Evolutionary conservation across 148 eudicot species (phyloP).

Genomic region (Polygonum maritimum): DNA sequence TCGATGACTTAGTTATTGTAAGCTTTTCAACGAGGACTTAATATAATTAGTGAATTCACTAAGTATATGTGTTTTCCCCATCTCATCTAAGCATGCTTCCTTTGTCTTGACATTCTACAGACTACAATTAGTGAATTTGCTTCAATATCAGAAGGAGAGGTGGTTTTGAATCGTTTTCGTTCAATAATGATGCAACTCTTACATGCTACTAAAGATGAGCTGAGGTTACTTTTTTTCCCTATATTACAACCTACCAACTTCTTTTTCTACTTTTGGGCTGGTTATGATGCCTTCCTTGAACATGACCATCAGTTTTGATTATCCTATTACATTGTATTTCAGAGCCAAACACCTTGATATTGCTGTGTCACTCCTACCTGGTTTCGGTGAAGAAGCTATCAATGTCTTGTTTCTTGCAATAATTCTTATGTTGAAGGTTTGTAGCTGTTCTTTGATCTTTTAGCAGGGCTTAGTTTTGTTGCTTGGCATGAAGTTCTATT

Average conservation of each 20-base stretch:
- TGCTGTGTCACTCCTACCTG: constrained; percentile 80
- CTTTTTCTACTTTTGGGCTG: constrained; percentile 7
- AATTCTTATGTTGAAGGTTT: constrained; percentile 68
- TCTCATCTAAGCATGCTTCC: neutral
- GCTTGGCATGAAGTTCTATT: neutral
- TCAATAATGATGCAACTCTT: constrained; percentile 51
- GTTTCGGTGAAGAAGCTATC: constrained; percentile 50
- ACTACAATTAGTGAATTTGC: constrained; percentile 64
- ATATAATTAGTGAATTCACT: too few relatives aligned
- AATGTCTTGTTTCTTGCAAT: constrained; percentile 46
- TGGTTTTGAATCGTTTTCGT: constrained; percentile 36
- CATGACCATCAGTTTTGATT: neutral
- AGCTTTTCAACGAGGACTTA: too few relatives aligned
- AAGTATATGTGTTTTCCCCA: neutral
- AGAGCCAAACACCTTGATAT: constrained; percentile 75
- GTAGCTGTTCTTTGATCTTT: neutral
- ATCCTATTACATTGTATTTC: constrained; percentile 11
- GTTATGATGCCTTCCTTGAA: neutral
- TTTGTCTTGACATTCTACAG: constrained; percentile 25
- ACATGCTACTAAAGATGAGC: constrained; percentile 42
- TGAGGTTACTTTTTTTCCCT: constrained; percentile 34
- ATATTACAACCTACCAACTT: neutral
- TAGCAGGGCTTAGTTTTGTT: too few relatives aligned
- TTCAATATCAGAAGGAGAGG: constrained; percentile 55
- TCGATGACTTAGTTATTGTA: too few relatives aligned